Evolutionary conservation across 2,329 filamentous ascomycete genomes (phyloP), one percentile per base, ranked within the genome.

Genomic region (Lithohypha guttulata): DNA sequence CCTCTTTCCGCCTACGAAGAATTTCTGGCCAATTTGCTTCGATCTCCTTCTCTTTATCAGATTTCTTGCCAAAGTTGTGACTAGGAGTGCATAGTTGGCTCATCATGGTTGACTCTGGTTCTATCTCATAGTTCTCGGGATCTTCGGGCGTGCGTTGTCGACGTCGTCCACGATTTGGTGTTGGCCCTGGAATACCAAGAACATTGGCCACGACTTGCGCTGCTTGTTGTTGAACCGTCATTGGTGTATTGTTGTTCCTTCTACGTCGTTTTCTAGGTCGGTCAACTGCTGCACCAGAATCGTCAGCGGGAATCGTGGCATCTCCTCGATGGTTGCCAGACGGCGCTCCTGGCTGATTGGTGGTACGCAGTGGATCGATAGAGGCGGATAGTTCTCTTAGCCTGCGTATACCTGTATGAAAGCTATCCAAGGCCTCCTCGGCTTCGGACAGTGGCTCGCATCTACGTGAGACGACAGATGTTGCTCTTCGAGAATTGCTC

Each of bases 11-110:
- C 42, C 62, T 65, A 40, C 54, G 54, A 42, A 61, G 64, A 21
- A 71, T 64, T 42, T 75, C 72, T 2, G 60, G 65, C 61, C 69
- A 66, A 47, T 79, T 69, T 41, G 77, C 67, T 39, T 69, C 68
- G 58, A 80, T 64, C 46, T 71, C 66, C 38, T 63, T 68, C 48
- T 78, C 75, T 68, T 65, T 42, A 68, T 65, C 45, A 0, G 75
- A 79, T 26, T 68, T 66, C 46, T 67, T 72, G 31, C 75, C 75
- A 1, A 64, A 64, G n/a, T 63, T 59, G 23, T 65, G 56, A 20
- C 26, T 35, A 47, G 73, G 70, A 36, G 63, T 67, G 47, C 67
- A 71, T 2, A 79, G 56, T 31, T 74, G 69, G 21, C 63, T 67
- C 75, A 80, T 79, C 37, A 67, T 73, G 2, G 72, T 61, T 14